Conservation (phyloP, 2,329 filamentous ascomycete species). For the Colletotrichum caudatum region DNA sequence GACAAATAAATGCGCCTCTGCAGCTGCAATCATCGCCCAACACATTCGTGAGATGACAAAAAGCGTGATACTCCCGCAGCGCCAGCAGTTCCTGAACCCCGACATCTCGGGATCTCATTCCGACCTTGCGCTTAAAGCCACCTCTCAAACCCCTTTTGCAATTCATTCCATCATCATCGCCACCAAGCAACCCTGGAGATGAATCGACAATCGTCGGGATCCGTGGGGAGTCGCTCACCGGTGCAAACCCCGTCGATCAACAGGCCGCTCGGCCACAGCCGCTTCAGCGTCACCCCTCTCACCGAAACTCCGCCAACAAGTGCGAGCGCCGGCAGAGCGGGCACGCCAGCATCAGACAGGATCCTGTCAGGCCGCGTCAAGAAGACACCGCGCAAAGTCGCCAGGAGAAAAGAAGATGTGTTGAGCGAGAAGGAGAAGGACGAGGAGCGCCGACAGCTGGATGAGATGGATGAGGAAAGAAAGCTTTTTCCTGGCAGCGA, state of each 20-base stretch:
- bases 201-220: constrained; percentile 25
- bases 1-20: constrained; percentile 33
- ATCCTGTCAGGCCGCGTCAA: constrained; percentile 32
- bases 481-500: constrained; percentile 56
- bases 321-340: constrained; percentile 30
- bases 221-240: constrained; percentile 21
- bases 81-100: neutral
- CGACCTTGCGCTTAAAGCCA: neutral
- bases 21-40: constrained; percentile 16
- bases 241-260: constrained; percentile 22
- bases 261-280: constrained; percentile 17
- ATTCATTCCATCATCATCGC: neutral
- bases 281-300: constrained; percentile 28
- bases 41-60: constrained; percentile 37
- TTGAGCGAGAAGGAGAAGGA: constrained; percentile 38
- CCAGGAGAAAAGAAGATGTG: constrained; percentile 29
- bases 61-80: constrained; percentile 11
- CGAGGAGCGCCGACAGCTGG: constrained; percentile 26
- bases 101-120: neutral
- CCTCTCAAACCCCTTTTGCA: neutral
- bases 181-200: constrained; percentile 3
- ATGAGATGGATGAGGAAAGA: constrained; percentile 58
- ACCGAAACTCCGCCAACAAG: constrained; percentile 39
- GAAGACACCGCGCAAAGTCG: constrained; percentile 29
- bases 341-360: constrained; percentile 33